phyloP scores from a whole-genome alignment of 495 filamentous ascomycete species.

The Penicillium arizonense region DNA sequence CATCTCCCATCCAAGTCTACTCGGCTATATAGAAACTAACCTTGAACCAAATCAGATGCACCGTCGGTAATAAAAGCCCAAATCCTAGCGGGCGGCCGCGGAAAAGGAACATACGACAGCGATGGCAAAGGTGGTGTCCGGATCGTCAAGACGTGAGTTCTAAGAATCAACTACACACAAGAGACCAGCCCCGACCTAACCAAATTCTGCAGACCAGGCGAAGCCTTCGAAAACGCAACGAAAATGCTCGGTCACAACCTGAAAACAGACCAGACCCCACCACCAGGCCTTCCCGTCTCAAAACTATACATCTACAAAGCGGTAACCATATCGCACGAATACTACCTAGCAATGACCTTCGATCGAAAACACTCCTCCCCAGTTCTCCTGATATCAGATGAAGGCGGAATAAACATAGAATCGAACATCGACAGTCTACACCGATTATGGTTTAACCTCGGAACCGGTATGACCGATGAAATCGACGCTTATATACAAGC shows the following conservation, averaged over 20 bases:
- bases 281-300: conserved; percentile 27
- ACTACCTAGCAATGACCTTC: conserved; percentile 33
- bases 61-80: conserved; percentile 33
- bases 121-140: conserved; percentile 33
- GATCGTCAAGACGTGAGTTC: conserved; percentile 24
- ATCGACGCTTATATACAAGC: conserved; percentile 23
- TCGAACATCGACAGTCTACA: conserved; percentile 27
- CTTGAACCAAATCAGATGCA: conserved; percentile 12
- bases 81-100: conserved; percentile 31
- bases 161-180: not conserved
- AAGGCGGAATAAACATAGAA: conserved; percentile 32
- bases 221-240: conserved; percentile 30
- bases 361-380: conserved; percentile 29
- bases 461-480: conserved; percentile 21
- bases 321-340: conserved; percentile 26
- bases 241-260: conserved; percentile 34
- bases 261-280: conserved; percentile 31
- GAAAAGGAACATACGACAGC: conserved; percentile 29
- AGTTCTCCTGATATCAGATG: conserved; percentile 27
- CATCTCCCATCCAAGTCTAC: not conserved
- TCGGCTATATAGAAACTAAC: not conserved
- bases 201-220: conserved; percentile 13
- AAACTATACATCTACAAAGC: conserved; percentile 36
- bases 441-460: conserved; percentile 22
- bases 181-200: not conserved